phyloP scores from a whole-genome alignment of 345 rosid genomes.

The Eucalyptus cloeziana region DNA sequence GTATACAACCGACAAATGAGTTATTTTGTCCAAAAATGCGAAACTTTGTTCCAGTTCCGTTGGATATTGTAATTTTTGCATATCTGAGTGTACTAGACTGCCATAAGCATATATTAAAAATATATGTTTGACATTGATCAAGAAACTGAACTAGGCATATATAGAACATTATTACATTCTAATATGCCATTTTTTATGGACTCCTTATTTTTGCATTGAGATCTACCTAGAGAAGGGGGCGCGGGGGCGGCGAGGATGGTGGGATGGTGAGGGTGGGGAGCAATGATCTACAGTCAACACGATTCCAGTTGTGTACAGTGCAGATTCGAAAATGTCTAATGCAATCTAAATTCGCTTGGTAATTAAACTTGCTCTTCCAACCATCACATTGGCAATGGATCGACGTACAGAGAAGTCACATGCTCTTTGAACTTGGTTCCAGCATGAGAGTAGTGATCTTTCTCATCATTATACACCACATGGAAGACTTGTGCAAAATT shows the following conservation, averaged over 20 bases:
- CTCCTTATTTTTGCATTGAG: background rate
- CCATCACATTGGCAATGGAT: background rate
- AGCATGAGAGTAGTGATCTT: slow-evolving; percentile 1
- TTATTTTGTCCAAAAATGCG: background rate
- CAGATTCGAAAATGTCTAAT: background rate
- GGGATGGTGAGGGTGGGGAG: background rate
- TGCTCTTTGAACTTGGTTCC: background rate
- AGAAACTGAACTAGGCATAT: background rate
- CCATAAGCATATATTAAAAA: no score
- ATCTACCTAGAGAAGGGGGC: background rate
- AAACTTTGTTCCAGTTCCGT: background rate
- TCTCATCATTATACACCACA: slow-evolving; percentile 6
- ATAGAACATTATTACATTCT: no score
- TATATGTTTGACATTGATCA: background rate
- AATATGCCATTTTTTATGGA: background rate
- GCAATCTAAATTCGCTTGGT: background rate
- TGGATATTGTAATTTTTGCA: background rate
- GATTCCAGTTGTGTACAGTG: background rate
- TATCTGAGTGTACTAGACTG: no score
- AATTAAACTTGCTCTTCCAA: background rate
- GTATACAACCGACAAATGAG: background rate
- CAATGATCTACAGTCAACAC: background rate
- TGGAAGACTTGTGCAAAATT: background rate
- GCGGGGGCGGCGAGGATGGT: rapidly evolving
- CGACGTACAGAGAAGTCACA: background rate